Percentiles rank a stretch among this genome's conserved stretches.
These are phyloP conservation scores for Cochlearia excelsa DNA, from an alignment of 345 rosid species.

Conservation along the genomic window DNA sequence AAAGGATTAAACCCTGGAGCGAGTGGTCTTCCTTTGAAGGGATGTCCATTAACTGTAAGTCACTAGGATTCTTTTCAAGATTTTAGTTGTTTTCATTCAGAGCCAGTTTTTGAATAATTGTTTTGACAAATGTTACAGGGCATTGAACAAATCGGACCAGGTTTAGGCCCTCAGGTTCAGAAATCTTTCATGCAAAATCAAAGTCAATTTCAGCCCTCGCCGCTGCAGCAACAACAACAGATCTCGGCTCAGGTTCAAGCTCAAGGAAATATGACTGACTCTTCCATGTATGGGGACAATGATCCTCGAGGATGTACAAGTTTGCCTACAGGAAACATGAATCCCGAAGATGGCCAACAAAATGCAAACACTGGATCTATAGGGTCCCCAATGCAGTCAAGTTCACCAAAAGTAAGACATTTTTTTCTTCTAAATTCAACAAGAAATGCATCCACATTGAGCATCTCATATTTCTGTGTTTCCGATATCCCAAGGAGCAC, in stretches of 20 bases:
- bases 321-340: slow-evolving; percentile 66
- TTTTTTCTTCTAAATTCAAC: slow-evolving; percentile 8
- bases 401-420: slow-evolving; percentile 71
- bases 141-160: slow-evolving; percentile 72
- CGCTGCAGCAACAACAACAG: slow-evolving; percentile 93
- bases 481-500: no score
- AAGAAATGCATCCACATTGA: not conserved
- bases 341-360: slow-evolving; percentile 78
- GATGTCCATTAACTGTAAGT: slow-evolving; percentile 97
- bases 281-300: slow-evolving; percentile 70
- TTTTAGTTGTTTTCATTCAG: slow-evolving; percentile 13
- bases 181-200: slow-evolving; percentile 63
- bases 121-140: slow-evolving; percentile 50
- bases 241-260: slow-evolving; percentile 77
- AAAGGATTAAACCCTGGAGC: slow-evolving; percentile 84
- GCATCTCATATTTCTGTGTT: no score
- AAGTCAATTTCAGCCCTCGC: slow-evolving; percentile 77
- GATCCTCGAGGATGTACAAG: slow-evolving; percentile 76
- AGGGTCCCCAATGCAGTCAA: slow-evolving; percentile 97
- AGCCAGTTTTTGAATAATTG: slow-evolving; percentile 16
- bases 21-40: slow-evolving; percentile 72
- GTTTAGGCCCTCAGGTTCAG: slow-evolving; percentile 74
- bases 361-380: slow-evolving; percentile 74
- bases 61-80: slow-evolving; percentile 18
- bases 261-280: slow-evolving; percentile 68